phyloP scores from a whole-genome alignment of 2,329 filamentous ascomycete genomes.

The Beauveria scarabaeidicola region DNA sequence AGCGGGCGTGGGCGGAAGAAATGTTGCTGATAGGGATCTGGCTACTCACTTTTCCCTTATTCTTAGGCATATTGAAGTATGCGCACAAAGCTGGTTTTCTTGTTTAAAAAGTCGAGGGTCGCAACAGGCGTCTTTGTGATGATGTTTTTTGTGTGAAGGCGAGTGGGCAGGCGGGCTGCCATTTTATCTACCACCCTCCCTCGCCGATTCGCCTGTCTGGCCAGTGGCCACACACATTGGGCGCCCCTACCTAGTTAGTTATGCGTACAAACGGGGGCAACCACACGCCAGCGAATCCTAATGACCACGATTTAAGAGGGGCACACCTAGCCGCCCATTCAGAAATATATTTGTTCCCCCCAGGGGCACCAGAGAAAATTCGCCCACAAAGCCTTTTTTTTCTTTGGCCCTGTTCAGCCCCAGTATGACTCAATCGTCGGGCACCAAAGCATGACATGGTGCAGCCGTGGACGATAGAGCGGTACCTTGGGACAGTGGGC shows the following conservation, averaged over 20 bases:
- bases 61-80: constrained; percentile 76
- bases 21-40: not conserved
- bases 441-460: constrained; percentile 1
- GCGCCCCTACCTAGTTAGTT: not conserved
- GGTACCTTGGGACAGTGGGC: not conserved
- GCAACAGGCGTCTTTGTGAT: constrained; percentile 10
- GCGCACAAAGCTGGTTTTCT: not conserved
- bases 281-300: not conserved
- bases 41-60: constrained; percentile 87
- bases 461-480: not conserved
- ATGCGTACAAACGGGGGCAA: not conserved
- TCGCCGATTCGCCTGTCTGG: not conserved
- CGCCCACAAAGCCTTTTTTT: constrained; percentile 1
- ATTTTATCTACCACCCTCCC: not conserved
- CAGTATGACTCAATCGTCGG: constrained; percentile 11
- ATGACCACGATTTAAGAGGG: not conserved
- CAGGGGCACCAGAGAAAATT: not conserved
- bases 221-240: not conserved
- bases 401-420: not conserved
- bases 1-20: not conserved
- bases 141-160: constrained; percentile 11
- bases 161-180: constrained; percentile 7
- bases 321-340: not conserved
- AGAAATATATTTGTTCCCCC: not conserved
- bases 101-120: not conserved